Percentiles rank a stretch among this genome's conserved stretches.
Evolutionary conservation across 176 grass and related monocot genomes (phyloP).

Genomic region (Rhynchospora tenuis): DNA sequence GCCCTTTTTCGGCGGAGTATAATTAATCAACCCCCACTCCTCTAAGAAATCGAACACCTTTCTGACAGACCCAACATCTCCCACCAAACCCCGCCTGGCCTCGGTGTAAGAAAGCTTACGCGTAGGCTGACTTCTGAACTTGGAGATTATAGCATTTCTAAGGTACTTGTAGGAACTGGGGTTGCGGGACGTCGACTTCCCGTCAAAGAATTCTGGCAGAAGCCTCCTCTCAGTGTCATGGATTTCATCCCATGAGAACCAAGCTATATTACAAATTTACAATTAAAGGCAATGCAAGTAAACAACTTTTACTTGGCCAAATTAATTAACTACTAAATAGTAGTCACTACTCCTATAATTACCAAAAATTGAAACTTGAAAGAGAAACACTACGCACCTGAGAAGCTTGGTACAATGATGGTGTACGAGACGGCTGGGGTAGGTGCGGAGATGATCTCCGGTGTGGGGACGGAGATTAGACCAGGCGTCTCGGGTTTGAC

Average conservation of each 20-base stretch:
- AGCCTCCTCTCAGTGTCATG: constrained; percentile 78
- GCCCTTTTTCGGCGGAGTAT: constrained; percentile 30
- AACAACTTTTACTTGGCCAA: background rate
- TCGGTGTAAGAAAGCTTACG: constrained; percentile 78
- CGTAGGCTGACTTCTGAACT: constrained; percentile 56
- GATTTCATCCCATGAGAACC: constrained; percentile 78
- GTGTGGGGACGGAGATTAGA: background rate
- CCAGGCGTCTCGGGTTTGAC: background rate
- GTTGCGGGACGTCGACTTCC: constrained; percentile 49
- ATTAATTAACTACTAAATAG: background rate
- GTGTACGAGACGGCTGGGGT: constrained; percentile 38
- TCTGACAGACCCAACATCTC: constrained; percentile 63
- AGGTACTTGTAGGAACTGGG: constrained; percentile 80
- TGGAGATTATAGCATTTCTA: constrained; percentile 57
- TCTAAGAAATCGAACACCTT: constrained; percentile 90
- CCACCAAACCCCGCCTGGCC: constrained; percentile 53
- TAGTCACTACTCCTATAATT: background rate
- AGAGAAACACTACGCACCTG: constrained; percentile 33
- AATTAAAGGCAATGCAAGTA: background rate
- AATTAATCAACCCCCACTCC: constrained; percentile 96
- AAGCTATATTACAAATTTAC: constrained; percentile 44
- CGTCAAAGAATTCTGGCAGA: constrained; percentile 83
- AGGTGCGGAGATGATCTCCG: background rate
- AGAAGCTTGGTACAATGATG: constrained; percentile 81
- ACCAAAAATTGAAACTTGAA: background rate